Conservation (phyloP, 495 filamentous ascomycete species). For the Annulohypoxylon nitens region DNA sequence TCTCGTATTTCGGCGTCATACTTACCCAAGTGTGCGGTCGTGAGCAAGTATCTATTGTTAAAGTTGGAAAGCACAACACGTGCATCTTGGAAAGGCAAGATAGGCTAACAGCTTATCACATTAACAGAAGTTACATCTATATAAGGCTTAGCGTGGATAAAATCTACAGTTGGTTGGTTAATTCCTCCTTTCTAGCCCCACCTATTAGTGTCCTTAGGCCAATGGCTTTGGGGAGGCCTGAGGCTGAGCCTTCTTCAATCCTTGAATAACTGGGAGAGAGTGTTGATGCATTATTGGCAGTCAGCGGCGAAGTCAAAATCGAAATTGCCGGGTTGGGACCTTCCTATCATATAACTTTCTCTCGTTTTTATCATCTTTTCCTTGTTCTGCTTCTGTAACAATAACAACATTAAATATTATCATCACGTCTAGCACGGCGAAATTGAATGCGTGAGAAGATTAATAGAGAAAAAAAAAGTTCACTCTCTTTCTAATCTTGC, state of each 20-base stretch:
- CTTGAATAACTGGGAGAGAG: slow-evolving; percentile 22
- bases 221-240: slow-evolving; percentile 26
- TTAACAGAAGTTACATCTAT: slow-evolving; percentile 31
- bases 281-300: slow-evolving; percentile 12
- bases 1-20: background rate
- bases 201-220: slow-evolving; percentile 16
- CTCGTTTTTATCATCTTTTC: slow-evolving; percentile 1
- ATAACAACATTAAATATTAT: slow-evolving; percentile 13
- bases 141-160: slow-evolving; percentile 40
- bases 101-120: background rate
- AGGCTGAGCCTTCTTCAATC: slow-evolving; percentile 39
- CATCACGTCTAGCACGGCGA: slow-evolving; percentile 5
- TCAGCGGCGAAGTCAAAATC: slow-evolving; percentile 32
- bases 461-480: background rate
- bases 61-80: slow-evolving; percentile 9
- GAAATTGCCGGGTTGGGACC: slow-evolving; percentile 18
- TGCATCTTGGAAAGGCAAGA: background rate
- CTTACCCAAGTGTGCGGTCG: background rate
- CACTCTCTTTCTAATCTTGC: slow-evolving; percentile 25
- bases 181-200: slow-evolving; percentile 12
- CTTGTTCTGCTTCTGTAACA: background rate
- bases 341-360: slow-evolving; percentile 18
- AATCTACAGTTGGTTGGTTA: slow-evolving; percentile 21
- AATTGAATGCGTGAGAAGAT: slow-evolving; percentile 15
- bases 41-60: slow-evolving; percentile 31